Percentiles rank a stretch among this genome's conserved stretches.
phyloP scores from a whole-genome alignment of 2,329 filamentous ascomycete genomes.

The Trichoderma cornu-damae region DNA sequence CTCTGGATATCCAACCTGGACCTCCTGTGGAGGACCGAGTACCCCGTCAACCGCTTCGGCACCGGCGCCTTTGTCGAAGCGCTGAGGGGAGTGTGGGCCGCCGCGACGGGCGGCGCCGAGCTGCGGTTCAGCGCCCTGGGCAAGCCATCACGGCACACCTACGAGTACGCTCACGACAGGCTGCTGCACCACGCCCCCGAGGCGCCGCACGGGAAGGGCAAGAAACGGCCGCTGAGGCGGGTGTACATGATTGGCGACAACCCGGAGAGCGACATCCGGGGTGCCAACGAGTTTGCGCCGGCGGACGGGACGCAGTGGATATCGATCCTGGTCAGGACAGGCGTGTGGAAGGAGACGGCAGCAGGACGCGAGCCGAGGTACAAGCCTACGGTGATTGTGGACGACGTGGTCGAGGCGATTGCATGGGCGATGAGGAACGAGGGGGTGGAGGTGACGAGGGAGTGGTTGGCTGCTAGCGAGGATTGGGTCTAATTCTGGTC shows the following conservation, averaged over 20 bases:
- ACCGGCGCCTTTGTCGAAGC: slow-evolving; percentile 87
- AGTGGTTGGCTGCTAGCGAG: slow-evolving; percentile 25
- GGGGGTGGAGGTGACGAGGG: slow-evolving; percentile 35
- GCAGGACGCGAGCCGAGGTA: slow-evolving; percentile 48
- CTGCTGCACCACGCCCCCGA: slow-evolving; percentile 48
- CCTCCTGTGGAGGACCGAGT: slow-evolving; percentile 79
- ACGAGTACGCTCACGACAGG: slow-evolving; percentile 71
- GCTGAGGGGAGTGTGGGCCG: slow-evolving; percentile 71
- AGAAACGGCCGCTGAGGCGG: slow-evolving; percentile 59
- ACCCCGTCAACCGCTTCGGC: slow-evolving; percentile 79
- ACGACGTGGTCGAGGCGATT: slow-evolving; percentile 73
- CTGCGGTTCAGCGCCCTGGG: slow-evolving; percentile 67
- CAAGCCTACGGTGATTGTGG: slow-evolving; percentile 59
- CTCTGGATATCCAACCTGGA: slow-evolving; percentile 90
- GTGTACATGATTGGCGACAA: slow-evolving; percentile 97
- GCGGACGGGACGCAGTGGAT: slow-evolving; percentile 66
- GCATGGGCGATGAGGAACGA: slow-evolving; percentile 65
- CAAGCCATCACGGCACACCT: slow-evolving; percentile 74
- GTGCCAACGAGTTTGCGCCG: slow-evolving; percentile 72
- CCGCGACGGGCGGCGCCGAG: slow-evolving; percentile 59
- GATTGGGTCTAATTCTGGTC: slow-evolving; percentile 1
- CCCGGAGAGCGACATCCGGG: slow-evolving; percentile 82
- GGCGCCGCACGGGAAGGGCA: slow-evolving; percentile 23
- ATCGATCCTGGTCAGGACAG: slow-evolving; percentile 72
- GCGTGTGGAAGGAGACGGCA: slow-evolving; percentile 57